Percentiles rank a stretch among this genome's conserved stretches.
These are phyloP conservation scores for Rosa multiflora DNA, from an alignment of 306 rosid species.

Conservation along the genomic window DNA sequence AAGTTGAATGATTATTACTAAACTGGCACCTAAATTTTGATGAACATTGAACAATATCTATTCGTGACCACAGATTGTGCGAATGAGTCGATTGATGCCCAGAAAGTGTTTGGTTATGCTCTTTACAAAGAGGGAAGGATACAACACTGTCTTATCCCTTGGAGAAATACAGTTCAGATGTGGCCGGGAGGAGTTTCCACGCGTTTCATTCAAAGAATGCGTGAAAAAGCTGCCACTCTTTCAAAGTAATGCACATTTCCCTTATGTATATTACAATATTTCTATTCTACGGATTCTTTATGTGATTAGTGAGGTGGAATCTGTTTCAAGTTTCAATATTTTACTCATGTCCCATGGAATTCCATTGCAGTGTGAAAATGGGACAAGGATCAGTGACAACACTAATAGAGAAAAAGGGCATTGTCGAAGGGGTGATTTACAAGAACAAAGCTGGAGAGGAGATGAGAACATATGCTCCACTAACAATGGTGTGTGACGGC, in stretches of 20 bases:
- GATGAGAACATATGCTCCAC: constrained; percentile 33
- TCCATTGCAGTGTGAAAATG: constrained; percentile 12
- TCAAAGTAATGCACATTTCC: constrained; percentile 33
- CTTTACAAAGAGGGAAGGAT: constrained; percentile 54
- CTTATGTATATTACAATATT: neutral
- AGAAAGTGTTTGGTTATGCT: constrained; percentile 23
- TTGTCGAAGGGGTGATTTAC: constrained; percentile 22
- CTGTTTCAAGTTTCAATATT: neutral
- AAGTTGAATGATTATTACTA: too few species aligned
- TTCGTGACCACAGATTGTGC: constrained; percentile 20
- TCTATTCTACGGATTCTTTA: neutral
- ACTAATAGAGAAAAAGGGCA: constrained; percentile 11
- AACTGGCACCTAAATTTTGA: too few species aligned
- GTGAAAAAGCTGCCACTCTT: constrained; percentile 48
- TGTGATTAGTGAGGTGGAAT: neutral
- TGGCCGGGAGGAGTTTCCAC: constrained; percentile 61
- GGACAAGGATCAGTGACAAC: constrained; percentile 26
- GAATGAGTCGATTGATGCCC: constrained; percentile 22
- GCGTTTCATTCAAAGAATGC: constrained; percentile 52
- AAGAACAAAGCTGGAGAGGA: constrained; percentile 18
- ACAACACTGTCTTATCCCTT: constrained; percentile 47
- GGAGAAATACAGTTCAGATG: constrained; percentile 35
- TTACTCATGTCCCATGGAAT: neutral
- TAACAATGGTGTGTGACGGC: constrained; percentile 59
- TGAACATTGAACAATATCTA: neutral